Evolutionary conservation across 2,329 filamentous ascomycete species (phyloP).

Genomic region (Zalaria sp.): DNA sequence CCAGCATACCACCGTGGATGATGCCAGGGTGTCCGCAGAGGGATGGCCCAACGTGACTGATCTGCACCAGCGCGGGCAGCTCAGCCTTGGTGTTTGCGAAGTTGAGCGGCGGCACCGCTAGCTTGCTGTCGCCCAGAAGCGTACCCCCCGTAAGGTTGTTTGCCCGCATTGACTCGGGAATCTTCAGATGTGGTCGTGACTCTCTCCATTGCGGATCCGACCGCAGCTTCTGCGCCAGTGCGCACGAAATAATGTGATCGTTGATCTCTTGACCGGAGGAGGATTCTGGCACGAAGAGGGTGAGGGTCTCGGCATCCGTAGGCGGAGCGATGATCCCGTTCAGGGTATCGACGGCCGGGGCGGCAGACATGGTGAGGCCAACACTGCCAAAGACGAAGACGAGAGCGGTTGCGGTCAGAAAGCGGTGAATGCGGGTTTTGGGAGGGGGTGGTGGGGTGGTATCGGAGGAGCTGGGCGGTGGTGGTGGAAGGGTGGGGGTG

Average conservation of each 20-base stretch:
- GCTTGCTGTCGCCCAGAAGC: slow-evolving; percentile 57
- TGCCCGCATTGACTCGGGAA: slow-evolving; percentile 53
- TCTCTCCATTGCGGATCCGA: slow-evolving; percentile 53
- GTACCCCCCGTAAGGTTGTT: slow-evolving; percentile 75
- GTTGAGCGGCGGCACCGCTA: slow-evolving; percentile 67
- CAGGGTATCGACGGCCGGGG: slow-evolving; percentile 36
- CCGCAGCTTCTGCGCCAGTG: slow-evolving; percentile 57
- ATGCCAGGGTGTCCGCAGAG: slow-evolving; percentile 85
- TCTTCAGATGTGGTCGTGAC: slow-evolving; percentile 74
- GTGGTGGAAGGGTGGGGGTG: background rate
- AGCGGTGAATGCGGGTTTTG: slow-evolving; percentile 17
- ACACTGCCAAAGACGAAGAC: slow-evolving; percentile 34
- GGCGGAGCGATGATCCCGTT: slow-evolving; percentile 38
- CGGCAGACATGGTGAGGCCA: slow-evolving; percentile 44
- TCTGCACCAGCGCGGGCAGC: slow-evolving; percentile 43
- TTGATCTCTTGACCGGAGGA: slow-evolving; percentile 46
- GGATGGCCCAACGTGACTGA: slow-evolving; percentile 64
- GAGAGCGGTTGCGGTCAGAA: slow-evolving; percentile 32
- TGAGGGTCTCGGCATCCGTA: slow-evolving; percentile 60
- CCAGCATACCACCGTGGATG: slow-evolving; percentile 77
- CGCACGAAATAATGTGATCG: slow-evolving; percentile 59
- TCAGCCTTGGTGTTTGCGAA: slow-evolving; percentile 43
- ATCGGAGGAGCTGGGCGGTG: background rate
- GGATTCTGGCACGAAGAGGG: slow-evolving; percentile 46
- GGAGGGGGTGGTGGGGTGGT: background rate